These are phyloP conservation scores for Fusarium palustre DNA, from an alignment of 2,329 filamentous ascomycete genomes.

Conservation along the genomic window DNA sequence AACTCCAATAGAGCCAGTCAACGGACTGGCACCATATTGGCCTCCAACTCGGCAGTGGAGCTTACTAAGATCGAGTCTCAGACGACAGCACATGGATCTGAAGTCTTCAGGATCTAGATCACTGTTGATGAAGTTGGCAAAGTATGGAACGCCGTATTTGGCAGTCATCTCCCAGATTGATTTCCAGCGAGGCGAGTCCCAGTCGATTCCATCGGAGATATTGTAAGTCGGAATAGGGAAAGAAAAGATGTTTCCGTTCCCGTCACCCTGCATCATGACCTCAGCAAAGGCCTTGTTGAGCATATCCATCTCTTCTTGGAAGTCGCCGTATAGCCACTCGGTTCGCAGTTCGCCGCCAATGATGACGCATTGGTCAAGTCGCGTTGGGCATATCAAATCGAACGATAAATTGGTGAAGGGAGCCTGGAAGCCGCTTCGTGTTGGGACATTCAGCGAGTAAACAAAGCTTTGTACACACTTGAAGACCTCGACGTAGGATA, in stretches of 20 bases:
- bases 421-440: conserved; percentile 43
- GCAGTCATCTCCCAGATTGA: conserved; percentile 45
- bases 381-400: conserved; percentile 39
- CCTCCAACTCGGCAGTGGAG: conserved; percentile 43
- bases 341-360: conserved; percentile 32
- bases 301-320: conserved; percentile 45
- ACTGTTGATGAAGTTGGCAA: conserved; percentile 45
- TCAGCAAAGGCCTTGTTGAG: conserved; percentile 44
- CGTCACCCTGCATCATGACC: conserved; percentile 44
- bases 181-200: conserved; percentile 43
- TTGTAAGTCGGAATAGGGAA: conserved; percentile 45
- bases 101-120: conserved; percentile 44
- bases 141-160: conserved; percentile 44
- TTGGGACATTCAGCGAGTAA: conserved; percentile 45
- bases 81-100: conserved; percentile 42
- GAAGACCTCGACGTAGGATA: conserved; percentile 40
- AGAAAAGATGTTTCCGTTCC: conserved; percentile 44
- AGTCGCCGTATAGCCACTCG: conserved; percentile 39
- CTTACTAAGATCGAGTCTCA: conserved; percentile 43
- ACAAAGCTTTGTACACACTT: conserved; percentile 44
- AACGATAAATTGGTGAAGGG: conserved; percentile 44
- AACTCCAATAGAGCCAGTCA: conserved; percentile 41
- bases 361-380: conserved; percentile 34
- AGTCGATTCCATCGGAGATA: conserved; percentile 39
- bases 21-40: conserved; percentile 38